Evolutionary conservation across 805 yeast species (phyloP).

Genomic region (Hanseniaspora pseudoguilliermondii): DNA sequence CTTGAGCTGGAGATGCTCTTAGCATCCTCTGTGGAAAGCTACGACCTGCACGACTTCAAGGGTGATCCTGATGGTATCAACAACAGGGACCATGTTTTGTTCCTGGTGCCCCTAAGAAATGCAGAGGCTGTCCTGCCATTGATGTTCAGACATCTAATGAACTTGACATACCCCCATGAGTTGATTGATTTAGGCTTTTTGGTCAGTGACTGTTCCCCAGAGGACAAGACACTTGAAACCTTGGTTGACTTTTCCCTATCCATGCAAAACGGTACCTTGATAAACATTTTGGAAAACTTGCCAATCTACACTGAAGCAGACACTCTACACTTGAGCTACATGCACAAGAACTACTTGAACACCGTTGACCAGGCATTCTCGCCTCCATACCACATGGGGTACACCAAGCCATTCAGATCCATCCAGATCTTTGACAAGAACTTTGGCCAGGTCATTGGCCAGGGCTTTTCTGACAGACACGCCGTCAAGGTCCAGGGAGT

Average conservation of each 20-base stretch:
- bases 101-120: slow-evolving; percentile 66
- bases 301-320: slow-evolving; percentile 11
- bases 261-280: slow-evolving; percentile 58
- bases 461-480: slow-evolving; percentile 72
- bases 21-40: slow-evolving; percentile 41
- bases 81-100: slow-evolving; percentile 49
- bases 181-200: slow-evolving; percentile 68
- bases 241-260: slow-evolving; percentile 52
- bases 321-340: slow-evolving; percentile 46
- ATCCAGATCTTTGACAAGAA: slow-evolving; percentile 71
- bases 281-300: slow-evolving; percentile 29
- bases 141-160: slow-evolving; percentile 77
- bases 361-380: slow-evolving; percentile 46
- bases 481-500: slow-evolving; percentile 78
- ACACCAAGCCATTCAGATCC: slow-evolving; percentile 58
- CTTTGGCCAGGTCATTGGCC: slow-evolving; percentile 75
- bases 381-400: slow-evolving; percentile 53
- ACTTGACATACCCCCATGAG: slow-evolving; percentile 70
- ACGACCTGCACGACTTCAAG: slow-evolving; percentile 46
- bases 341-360: slow-evolving; percentile 52
- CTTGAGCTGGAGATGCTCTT: slow-evolving; percentile 30
- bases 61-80: slow-evolving; percentile 41
- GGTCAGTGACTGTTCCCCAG: slow-evolving; percentile 64
- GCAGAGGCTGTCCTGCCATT: slow-evolving; percentile 66
- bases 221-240: slow-evolving; percentile 52